Percentiles rank a stretch among this genome's conserved stretches.
These are phyloP conservation scores for Trametes cingulata DNA, from an alignment of 768 basidiomycete species.

Conservation along the genomic window DNA sequence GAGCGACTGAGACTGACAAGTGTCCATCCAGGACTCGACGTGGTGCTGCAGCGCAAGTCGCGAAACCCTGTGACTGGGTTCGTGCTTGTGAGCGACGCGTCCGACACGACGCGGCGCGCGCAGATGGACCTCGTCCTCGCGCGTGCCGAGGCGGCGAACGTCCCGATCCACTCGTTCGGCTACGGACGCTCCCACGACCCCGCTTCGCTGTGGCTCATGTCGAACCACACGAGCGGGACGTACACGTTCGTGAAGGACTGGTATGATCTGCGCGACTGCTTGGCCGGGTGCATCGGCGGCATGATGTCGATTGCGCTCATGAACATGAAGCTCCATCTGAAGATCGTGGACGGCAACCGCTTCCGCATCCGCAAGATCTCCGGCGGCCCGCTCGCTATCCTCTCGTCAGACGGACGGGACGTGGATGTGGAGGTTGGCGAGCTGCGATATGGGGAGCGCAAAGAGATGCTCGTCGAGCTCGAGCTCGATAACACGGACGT, in stretches of 20 bases:
- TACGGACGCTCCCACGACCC: constrained; percentile 98
- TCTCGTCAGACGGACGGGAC: constrained; percentile 89
- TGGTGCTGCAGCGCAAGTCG: constrained; percentile 90
- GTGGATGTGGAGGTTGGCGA: constrained; percentile 96
- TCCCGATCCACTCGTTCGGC: constrained; percentile 96
- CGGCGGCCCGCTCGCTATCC: constrained; percentile 83
- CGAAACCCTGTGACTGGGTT: constrained; percentile 91
- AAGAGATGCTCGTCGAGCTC: constrained; percentile 96
- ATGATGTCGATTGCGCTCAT: constrained; percentile 94
- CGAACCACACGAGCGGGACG: constrained; percentile 95
- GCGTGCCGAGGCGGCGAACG: constrained; percentile 93
- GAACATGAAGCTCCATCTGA: constrained; percentile 94
- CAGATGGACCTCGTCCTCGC: constrained; percentile 99
- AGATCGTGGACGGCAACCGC: constrained; percentile 84
- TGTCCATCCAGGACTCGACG: constrained; percentile 68
- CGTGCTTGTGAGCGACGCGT: constrained; percentile 89
- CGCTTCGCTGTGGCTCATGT: constrained; percentile 97
- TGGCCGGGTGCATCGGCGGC: constrained; percentile 94
- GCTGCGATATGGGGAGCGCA: constrained; percentile 91
- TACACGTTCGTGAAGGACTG: constrained; percentile 99
- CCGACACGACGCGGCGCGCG: constrained; percentile 88
- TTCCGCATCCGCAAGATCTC: constrained; percentile 96
- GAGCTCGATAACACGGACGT: constrained; percentile 82
- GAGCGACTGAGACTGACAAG: constrained; percentile 2
- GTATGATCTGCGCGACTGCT: constrained; percentile 90